Conservation (phyloP, 2,329 filamentous ascomycete species). For the Phialemonium atrogriseum region DNA sequence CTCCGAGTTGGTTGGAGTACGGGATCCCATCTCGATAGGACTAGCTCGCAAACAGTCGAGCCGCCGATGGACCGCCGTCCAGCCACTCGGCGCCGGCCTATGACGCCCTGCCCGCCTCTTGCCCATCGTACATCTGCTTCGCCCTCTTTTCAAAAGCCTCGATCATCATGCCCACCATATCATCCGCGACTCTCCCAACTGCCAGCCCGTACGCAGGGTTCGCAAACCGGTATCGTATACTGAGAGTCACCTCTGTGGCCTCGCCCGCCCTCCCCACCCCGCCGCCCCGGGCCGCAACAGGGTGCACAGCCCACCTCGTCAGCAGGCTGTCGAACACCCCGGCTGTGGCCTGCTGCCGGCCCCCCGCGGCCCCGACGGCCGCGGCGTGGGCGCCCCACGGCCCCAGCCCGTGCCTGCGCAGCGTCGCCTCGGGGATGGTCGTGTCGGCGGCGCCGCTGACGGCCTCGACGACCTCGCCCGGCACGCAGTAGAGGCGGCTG, state of each 20-base stretch:
- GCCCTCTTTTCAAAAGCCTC: slow-evolving; percentile 86
- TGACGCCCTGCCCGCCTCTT: slow-evolving; percentile 1
- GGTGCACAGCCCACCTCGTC: slow-evolving; percentile 60
- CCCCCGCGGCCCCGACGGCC: too few relatives aligned
- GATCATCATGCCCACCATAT: slow-evolving; percentile 82
- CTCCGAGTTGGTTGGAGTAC: too few relatives aligned
- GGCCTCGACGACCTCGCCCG: slow-evolving; percentile 66
- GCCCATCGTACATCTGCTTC: slow-evolving; percentile 38
- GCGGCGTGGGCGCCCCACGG: not conserved
- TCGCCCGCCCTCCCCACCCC: slow-evolving; percentile 15
- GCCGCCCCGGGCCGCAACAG: slow-evolving; percentile 27
- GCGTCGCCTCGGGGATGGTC: slow-evolving; percentile 30
- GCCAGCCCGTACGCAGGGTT: slow-evolving; percentile 83
- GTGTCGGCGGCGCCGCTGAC: slow-evolving; percentile 52
- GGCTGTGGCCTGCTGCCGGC: too few relatives aligned
- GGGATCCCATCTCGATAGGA: too few relatives aligned
- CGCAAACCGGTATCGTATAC: slow-evolving; percentile 74
- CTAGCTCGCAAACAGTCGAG: too few relatives aligned
- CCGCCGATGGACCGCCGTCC: too few relatives aligned
- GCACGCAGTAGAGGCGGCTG: slow-evolving; percentile 69
- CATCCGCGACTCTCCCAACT: slow-evolving; percentile 73
- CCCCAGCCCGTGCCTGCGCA: slow-evolving; percentile 16
- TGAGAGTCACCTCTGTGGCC: slow-evolving; percentile 66
- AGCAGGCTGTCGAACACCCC: slow-evolving; percentile 58
- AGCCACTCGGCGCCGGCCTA: too few relatives aligned